Percentiles rank a stretch among this genome's conserved stretches.
These are phyloP conservation scores for Tetradesmus obliquus DNA, from an alignment of 139 green algal genomes.

Conservation along the genomic window DNA sequence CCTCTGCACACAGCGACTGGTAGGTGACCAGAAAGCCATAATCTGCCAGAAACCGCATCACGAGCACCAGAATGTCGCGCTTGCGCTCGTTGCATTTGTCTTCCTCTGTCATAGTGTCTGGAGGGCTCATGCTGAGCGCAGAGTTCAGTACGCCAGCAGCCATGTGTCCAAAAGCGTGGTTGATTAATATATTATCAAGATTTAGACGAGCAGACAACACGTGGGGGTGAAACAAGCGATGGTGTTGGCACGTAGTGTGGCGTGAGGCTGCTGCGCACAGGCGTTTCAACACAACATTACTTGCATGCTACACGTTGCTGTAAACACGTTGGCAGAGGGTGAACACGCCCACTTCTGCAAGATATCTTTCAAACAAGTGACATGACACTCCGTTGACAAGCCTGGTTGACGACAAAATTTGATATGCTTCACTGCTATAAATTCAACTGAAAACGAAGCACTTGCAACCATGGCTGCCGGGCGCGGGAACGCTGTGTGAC, in stretches of 20 bases:
- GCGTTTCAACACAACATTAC: background rate
- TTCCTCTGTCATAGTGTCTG: background rate
- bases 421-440: too few species aligned
- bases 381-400: background rate
- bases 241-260: background rate
- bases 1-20: constrained; percentile 47
- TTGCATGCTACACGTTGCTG: background rate
- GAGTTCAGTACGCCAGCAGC: background rate
- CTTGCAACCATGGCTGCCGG: background rate
- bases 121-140: background rate
- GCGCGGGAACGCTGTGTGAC: background rate
- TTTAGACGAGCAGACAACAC: background rate
- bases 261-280: background rate
- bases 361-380: background rate
- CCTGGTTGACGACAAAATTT: too few species aligned
- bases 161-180: background rate
- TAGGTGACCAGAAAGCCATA: constrained; percentile 38
- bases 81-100: constrained; percentile 6
- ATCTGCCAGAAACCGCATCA: constrained; percentile 52
- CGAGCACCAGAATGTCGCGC: constrained; percentile 48
- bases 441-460: too few species aligned
- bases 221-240: background rate
- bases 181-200: background rate
- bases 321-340: background rate
- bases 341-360: background rate